Conservation (phyloP, 495 filamentous ascomycete genomes). For the Lophiotrema nucula region DNA sequence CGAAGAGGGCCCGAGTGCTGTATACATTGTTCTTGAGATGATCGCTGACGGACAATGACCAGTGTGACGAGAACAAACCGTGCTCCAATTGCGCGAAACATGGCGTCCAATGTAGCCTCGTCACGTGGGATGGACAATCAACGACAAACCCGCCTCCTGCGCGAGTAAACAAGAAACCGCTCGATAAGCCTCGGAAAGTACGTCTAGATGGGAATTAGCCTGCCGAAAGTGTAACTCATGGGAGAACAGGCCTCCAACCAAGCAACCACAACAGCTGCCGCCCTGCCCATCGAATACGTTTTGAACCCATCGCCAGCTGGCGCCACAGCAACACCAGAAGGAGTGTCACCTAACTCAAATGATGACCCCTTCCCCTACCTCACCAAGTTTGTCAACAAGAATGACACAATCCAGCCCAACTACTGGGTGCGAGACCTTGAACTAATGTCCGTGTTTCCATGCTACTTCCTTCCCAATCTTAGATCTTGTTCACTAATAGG, state of each 20-base stretch:
- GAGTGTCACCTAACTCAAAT: background rate
- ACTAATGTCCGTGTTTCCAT: conserved; percentile 20
- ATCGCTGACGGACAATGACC: background rate
- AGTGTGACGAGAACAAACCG: conserved; percentile 31
- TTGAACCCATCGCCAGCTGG: conserved; percentile 13
- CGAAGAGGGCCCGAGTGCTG: background rate
- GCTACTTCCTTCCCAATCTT: background rate
- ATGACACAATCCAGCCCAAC: conserved; percentile 10
- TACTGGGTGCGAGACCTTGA: conserved; percentile 32
- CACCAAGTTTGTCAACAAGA: conserved; percentile 16
- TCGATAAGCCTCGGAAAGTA: background rate
- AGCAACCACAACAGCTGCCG: background rate
- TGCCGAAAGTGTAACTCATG: too few species aligned
- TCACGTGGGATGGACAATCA: conserved; percentile 15
- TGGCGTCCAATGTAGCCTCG: conserved; percentile 26
- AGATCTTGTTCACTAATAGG: too few species aligned
- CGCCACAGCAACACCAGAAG: background rate
- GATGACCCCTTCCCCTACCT: conserved; percentile 18
- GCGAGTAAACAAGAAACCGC: background rate
- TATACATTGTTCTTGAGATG: background rate
- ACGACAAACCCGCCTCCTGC: background rate
- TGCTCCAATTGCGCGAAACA: conserved; percentile 24
- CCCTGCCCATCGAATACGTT: conserved; percentile 18
- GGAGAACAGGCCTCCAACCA: too few species aligned
- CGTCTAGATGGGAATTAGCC: background rate